Evolutionary conservation across 1,284 basidiomycete genomes (phyloP).

Genomic region (Spongispora temasekensis): DNA sequence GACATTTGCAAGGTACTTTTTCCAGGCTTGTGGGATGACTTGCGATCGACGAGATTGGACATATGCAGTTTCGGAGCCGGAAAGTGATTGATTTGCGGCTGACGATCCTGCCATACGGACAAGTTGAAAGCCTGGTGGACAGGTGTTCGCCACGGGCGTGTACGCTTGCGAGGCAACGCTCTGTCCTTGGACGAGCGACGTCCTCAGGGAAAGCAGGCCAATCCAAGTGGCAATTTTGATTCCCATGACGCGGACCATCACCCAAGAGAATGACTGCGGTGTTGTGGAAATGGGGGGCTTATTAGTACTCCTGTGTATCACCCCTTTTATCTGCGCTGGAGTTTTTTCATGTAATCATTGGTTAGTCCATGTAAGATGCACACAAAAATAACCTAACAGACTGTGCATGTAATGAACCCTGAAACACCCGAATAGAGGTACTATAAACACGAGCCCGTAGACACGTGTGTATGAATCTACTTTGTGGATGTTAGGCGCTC

Average conservation of each 20-base stretch:
- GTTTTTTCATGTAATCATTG: no score
- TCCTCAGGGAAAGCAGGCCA: conserved; percentile 8
- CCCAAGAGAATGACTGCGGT: not conserved
- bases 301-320: not conserved
- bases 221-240: conserved; percentile 10
- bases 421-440: not conserved
- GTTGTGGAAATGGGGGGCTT: not conserved
- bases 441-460: not conserved
- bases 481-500: not conserved
- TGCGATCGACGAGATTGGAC: conserved; percentile 31
- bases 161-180: conserved; percentile 24
- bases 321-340: not conserved
- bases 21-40: conserved; percentile 36
- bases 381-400: no score
- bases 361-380: no score
- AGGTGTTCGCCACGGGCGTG: conserved; percentile 29
- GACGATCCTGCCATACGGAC: conserved; percentile 35
- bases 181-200: conserved; percentile 22
- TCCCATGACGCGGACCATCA: conserved; percentile 1
- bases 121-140: conserved; percentile 35
- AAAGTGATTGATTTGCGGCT: conserved; percentile 32
- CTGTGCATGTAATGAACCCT: not conserved
- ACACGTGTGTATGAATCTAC: not conserved
- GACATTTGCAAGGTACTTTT: conserved; percentile 40
- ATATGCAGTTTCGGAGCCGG: conserved; percentile 33